Evolutionary conservation across 2,329 filamentous ascomycete species (phyloP).

Genomic region (Claviceps maximensis): DNA sequence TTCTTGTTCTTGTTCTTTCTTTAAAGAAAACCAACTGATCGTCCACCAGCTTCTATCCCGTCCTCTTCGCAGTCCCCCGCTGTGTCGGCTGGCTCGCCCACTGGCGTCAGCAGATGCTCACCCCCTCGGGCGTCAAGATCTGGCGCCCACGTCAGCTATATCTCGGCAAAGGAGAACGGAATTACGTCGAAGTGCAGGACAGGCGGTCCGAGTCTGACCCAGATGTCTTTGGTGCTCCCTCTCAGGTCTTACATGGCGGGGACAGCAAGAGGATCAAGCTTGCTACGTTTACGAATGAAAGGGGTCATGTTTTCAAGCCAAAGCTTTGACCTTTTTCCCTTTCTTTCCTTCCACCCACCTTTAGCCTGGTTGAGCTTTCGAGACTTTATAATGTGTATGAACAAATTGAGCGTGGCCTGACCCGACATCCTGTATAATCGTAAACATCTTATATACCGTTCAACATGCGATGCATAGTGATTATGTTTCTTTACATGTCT

Average conservation of each 20-base stretch:
- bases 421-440: neutral
- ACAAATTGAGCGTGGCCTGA: no score
- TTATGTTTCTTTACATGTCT: no score
- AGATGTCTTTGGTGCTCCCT: conserved; percentile 22
- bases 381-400: neutral
- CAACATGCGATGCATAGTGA: no score
- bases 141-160: conserved; percentile 37
- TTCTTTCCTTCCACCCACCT: no score
- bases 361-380: no score
- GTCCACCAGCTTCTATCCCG: conserved; percentile 29
- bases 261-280: conserved; percentile 29
- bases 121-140: conserved; percentile 33
- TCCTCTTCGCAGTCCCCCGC: conserved; percentile 35
- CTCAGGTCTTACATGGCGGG: conserved; percentile 25
- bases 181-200: conserved; percentile 27
- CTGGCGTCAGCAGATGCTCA: conserved; percentile 38
- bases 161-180: conserved; percentile 28
- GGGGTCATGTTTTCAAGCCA: conserved; percentile 16
- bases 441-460: no score
- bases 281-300: conserved; percentile 26
- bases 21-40: neutral
- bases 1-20: neutral
- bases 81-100: conserved; percentile 39
- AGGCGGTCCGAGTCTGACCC: conserved; percentile 16
- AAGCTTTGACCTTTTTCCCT: conserved; percentile 6